Base-by-base conservation (phyloP, 2,329 filamentous ascomycete genomes). In the Tolypocladium paradoxum region DNA sequence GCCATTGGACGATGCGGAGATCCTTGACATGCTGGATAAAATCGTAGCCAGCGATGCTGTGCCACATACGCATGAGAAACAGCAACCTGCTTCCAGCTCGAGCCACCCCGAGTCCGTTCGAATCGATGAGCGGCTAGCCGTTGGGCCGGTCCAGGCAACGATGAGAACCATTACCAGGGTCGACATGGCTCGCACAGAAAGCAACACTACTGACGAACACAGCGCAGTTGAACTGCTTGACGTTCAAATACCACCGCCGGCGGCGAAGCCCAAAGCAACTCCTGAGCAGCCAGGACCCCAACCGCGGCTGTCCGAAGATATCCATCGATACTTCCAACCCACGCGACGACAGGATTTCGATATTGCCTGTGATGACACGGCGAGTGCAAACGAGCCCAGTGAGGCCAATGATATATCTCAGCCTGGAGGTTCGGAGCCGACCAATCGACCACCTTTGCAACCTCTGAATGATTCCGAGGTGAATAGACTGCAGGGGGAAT, bases 351-450 rank as follows among this genome's bases (percentile, higher is more conserved):
- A 60, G 18, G 58, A 61, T 20, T 67, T 71, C 43, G 56, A 65
- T 20, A 71, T 71, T 57, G 65, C 65, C 49, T 63, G 57, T 29
- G 68, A 71, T 56, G 60, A 67, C 36, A 69, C 68, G 18, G 66
- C 66, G 40, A 69, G 62, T n/a, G 20, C 14, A 0, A 34, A 16
- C 29, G 34, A 35, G 14, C 7, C n/a, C 3, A 3, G 20, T n/a
- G 37, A 35, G 38, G 14, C 35, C 6, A 6, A 20, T 9, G 35
- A n/a, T 6, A 20, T 27, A n/a, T 12, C 11, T 2, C 27, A 38
- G 27, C n/a, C 38, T 9, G 20, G 12, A 8, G 20, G 37, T 1
- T 18, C 36, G 2, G 34, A 38, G 4, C 11, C 24, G 12, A 16
- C 37, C 1, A 40, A n/a, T 3, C 58, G 59, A 20, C 52, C 22